Percentiles rank a stretch among this genome's conserved stretches.
Evolutionary conservation across 768 basidiomycete genomes (phyloP).

Genomic region (Russula lepida): DNA sequence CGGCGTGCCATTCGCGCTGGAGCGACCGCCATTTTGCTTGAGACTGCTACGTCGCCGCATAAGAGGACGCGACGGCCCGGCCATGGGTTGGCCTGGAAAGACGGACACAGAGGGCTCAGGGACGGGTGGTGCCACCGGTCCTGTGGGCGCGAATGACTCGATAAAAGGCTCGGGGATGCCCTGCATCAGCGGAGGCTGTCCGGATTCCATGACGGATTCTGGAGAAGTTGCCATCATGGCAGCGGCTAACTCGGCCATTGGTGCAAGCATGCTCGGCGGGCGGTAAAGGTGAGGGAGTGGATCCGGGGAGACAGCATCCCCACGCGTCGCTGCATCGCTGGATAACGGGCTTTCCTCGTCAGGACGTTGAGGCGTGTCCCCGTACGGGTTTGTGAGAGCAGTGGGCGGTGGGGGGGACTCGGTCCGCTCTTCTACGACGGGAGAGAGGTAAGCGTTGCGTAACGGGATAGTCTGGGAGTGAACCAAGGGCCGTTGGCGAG

Average conservation of each 20-base stretch:
- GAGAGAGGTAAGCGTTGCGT: slow-evolving; percentile 11
- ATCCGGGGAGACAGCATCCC: slow-evolving; percentile 33
- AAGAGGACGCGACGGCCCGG: slow-evolving; percentile 25
- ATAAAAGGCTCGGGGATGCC: neutral
- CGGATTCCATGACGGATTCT: neutral
- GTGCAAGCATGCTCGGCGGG: slow-evolving; percentile 23
- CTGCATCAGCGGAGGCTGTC: neutral
- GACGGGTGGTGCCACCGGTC: neutral
- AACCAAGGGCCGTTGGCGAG: slow-evolving; percentile 3
- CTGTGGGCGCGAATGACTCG: slow-evolving; percentile 1
- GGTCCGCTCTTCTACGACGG: slow-evolving; percentile 16
- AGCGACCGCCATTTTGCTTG: slow-evolving; percentile 36
- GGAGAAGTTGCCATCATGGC: slow-evolving; percentile 13
- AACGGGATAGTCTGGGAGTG: neutral
- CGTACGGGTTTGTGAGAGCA: slow-evolving; percentile 13
- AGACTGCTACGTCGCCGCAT: slow-evolving; percentile 55
- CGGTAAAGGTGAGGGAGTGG: slow-evolving; percentile 43
- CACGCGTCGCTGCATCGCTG: slow-evolving; percentile 5
- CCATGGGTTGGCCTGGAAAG: slow-evolving; percentile 18
- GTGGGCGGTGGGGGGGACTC: neutral
- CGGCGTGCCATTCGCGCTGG: slow-evolving; percentile 41
- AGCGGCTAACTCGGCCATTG: slow-evolving; percentile 16
- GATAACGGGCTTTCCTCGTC: slow-evolving; percentile 17
- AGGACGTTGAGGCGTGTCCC: slow-evolving; percentile 23
- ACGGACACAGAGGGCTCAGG: neutral